Percentiles rank a stretch among this genome's conserved stretches.
These are phyloP conservation scores for Backusella tuberculispora DNA, from an alignment of 192 early-diverging fungal genomes.

Conservation along the genomic window DNA sequence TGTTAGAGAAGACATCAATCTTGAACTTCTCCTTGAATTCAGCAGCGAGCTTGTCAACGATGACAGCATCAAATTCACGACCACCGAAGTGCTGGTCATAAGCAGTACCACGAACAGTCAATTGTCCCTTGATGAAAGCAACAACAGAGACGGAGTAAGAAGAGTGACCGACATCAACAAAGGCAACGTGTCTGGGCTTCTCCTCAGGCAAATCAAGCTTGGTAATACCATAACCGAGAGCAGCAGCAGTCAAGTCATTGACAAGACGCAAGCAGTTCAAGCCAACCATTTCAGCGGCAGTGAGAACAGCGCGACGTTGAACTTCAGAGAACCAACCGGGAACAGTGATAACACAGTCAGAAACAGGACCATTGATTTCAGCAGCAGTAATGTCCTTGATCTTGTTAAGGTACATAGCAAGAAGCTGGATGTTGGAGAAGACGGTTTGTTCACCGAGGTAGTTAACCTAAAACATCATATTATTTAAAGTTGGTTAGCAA, in stretches of 20 bases:
- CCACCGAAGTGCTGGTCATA: constrained; percentile 96
- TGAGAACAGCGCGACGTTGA: constrained; percentile 86
- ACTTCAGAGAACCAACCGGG: constrained; percentile 95
- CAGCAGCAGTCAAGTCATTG: constrained; percentile 92
- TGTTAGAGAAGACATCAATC: constrained; percentile 87
- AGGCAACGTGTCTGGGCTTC: constrained; percentile 84
- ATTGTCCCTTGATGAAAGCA: constrained; percentile 94
- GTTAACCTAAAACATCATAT: constrained; percentile 56
- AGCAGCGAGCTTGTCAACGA: constrained; percentile 83
- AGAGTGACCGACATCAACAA: constrained; percentile 95
- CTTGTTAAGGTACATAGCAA: constrained; percentile 93
- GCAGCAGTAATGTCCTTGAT: constrained; percentile 86
- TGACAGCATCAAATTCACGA: constrained; percentile 91
- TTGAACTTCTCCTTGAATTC: constrained; percentile 96
- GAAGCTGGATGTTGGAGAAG: constrained; percentile 89
- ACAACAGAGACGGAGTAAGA: constrained; percentile 78
- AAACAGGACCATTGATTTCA: constrained; percentile 84
- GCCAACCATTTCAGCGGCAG: constrained; percentile 86
- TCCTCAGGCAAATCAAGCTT: constrained; percentile 97
- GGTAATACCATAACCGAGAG: constrained; percentile 98
- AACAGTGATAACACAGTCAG: constrained; percentile 92
- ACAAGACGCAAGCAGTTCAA: constrained; percentile 90
- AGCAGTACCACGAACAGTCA: constrained; percentile 87
- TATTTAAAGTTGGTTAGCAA: constrained; percentile 16
- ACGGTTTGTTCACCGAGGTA: constrained; percentile 76